A percentile compares a stretch with the other conserved stretches of the same genome.
These are phyloP conservation scores for Tritrichomonas musculus DNA, from an alignment of 208 protist species.

Conservation along the genomic window DNA sequence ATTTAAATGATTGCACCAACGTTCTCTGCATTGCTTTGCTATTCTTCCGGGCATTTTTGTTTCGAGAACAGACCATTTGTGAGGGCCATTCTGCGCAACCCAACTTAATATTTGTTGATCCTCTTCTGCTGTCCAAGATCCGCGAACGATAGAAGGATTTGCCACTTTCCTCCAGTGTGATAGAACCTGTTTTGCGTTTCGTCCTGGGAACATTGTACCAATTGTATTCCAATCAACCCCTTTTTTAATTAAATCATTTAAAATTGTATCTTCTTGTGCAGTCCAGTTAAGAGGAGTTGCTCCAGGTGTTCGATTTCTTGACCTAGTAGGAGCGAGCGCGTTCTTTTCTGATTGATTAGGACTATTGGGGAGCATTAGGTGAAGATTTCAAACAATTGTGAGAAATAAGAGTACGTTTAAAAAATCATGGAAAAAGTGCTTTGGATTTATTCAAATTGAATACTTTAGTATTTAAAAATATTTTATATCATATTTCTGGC, in stretches of 20 bases:
- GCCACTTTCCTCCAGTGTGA: neutral
- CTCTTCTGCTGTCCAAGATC: neutral
- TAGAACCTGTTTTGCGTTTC: neutral
- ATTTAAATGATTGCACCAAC: neutral
- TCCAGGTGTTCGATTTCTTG: neutral
- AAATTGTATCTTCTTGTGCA: neutral
- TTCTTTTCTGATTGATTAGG: too few relatives aligned
- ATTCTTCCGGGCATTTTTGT: neutral
- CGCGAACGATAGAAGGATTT: neutral
- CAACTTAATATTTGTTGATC: neutral
- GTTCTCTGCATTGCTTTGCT: neutral
- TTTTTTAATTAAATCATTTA: neutral
- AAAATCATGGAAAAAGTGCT: too few relatives aligned
- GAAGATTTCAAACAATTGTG: too few relatives aligned
- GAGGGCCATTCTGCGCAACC: neutral
- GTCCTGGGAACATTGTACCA: neutral
- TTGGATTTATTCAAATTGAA: too few relatives aligned
- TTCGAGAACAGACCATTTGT: neutral
- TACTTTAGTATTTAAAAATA: too few relatives aligned
- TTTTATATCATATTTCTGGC: too few relatives aligned
- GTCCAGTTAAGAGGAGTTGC: neutral
- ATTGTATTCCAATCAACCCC: neutral
- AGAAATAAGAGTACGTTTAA: too few relatives aligned
- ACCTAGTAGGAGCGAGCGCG: neutral
- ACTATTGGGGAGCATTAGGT: too few relatives aligned